Evolutionary conservation across 108 stramenopile genomes (phyloP).

Genomic region (Nitzschia sp.): DNA sequence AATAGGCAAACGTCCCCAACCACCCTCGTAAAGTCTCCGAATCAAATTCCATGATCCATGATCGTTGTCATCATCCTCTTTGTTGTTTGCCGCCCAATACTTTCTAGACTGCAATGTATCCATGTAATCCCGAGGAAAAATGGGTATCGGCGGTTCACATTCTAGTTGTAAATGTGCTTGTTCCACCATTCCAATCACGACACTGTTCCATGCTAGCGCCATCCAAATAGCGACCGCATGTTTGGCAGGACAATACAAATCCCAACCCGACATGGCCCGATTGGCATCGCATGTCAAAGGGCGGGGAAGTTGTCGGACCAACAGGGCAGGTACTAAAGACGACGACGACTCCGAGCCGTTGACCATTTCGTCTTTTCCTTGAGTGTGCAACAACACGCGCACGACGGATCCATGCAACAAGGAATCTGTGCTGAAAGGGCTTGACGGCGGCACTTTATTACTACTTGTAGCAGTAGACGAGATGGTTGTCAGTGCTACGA

Average conservation of each 20-base stretch:
- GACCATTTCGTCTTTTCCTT: neutral
- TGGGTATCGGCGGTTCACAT: slow-evolving; percentile 66
- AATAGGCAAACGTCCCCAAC: slow-evolving; percentile 38
- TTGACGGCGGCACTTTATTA: neutral
- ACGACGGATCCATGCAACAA: slow-evolving; percentile 10
- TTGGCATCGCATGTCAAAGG: slow-evolving; percentile 48
- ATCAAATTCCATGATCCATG: slow-evolving; percentile 19
- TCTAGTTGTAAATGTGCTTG: slow-evolving; percentile 60
- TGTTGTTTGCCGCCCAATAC: slow-evolving; percentile 56
- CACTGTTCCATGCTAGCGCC: slow-evolving; percentile 41
- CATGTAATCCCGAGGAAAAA: slow-evolving; percentile 80
- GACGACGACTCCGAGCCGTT: no score
- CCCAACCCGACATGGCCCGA: slow-evolving; percentile 63
- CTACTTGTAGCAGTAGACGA: neutral
- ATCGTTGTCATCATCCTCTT: neutral
- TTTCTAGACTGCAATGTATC: slow-evolving; percentile 53
- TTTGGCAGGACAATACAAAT: slow-evolving; percentile 52
- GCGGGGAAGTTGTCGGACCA: slow-evolving; percentile 27
- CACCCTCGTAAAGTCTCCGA: slow-evolving; percentile 28
- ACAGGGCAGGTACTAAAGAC: no score
- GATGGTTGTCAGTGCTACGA: neutral
- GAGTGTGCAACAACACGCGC: neutral
- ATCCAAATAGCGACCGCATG: slow-evolving; percentile 53
- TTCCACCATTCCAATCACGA: slow-evolving; percentile 77
- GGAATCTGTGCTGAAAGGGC: no score